A percentile compares a stretch with the other conserved stretches of the same genome.
Evolutionary conservation across 345 rosid species (phyloP).

Genomic region (Gossypium stocksii): DNA sequence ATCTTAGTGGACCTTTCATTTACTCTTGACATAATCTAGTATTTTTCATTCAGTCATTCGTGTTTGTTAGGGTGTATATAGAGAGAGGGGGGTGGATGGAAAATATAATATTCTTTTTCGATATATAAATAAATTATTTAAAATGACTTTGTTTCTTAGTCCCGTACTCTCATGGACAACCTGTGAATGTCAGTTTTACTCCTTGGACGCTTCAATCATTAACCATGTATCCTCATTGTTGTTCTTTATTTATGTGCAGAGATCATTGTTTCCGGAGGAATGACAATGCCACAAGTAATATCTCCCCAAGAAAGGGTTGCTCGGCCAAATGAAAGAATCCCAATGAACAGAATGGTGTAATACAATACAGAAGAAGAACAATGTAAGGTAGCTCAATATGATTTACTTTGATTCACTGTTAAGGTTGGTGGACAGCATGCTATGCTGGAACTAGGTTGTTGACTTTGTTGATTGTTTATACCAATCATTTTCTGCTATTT

Average conservation of each 20-base stretch:
- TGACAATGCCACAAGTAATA: conserved; percentile 64
- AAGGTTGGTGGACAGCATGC: not conserved
- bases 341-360: conserved; percentile 40
- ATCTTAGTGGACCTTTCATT: not conserved
- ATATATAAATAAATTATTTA: too few species aligned
- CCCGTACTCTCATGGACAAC: too few species aligned
- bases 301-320: conserved; percentile 40
- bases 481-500: too few species aligned
- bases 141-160: not conserved
- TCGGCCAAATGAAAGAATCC: conserved; percentile 39
- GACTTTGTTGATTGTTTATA: too few species aligned
- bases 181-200: not conserved
- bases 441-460: not conserved
- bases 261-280: conserved; percentile 63
- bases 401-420: not conserved
- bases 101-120: not conserved
- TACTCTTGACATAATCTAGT: not conserved
- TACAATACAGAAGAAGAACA: not conserved
- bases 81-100: not conserved
- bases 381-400: not conserved
- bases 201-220: too few species aligned
- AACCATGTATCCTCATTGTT: not conserved
- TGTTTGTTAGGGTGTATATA: not conserved
- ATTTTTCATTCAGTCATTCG: not conserved
- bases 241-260: conserved; percentile 30